A percentile compares a stretch with the other conserved stretches of the same genome.
These are phyloP conservation scores for Dothiorella sarmentorum DNA, from an alignment of 2,329 filamentous ascomycete genomes.

Conservation along the genomic window DNA sequence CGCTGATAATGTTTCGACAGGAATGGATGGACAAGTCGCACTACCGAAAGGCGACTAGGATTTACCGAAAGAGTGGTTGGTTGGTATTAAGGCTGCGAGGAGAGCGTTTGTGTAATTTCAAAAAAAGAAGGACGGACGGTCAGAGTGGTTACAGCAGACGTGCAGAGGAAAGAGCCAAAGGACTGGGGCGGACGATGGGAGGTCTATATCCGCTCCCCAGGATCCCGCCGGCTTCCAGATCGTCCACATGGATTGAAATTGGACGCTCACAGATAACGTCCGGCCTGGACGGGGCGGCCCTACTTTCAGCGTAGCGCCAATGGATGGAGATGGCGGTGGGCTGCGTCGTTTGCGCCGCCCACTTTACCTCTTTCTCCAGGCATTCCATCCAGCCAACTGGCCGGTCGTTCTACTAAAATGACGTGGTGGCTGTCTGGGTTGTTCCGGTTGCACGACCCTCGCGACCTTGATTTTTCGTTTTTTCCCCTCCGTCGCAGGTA, in stretches of 20 bases:
- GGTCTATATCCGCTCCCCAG: background rate
- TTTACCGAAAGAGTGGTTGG: background rate
- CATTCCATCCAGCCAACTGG: background rate
- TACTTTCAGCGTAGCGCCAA: background rate
- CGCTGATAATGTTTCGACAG: conserved; percentile 3
- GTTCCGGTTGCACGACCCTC: too few species aligned
- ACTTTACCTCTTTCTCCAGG: background rate
- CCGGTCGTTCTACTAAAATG: too few species aligned
- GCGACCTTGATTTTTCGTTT: too few species aligned
- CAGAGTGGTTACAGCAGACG: background rate
- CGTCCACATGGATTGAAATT: conserved; percentile 13
- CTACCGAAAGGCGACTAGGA: conserved; percentile 7
- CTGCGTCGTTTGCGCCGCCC: too few species aligned
- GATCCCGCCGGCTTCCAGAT: conserved; percentile 1
- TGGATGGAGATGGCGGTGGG: too few species aligned
- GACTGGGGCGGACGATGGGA: background rate
- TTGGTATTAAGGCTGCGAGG: background rate
- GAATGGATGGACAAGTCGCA: background rate
- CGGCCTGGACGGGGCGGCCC: background rate
- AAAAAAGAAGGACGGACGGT: conserved; percentile 2
- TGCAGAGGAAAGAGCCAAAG: background rate
- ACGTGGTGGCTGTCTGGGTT: too few species aligned
- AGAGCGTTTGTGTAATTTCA: background rate
- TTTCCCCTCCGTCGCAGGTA: too few species aligned
- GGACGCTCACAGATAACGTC: conserved; percentile 10